phyloP scores from a whole-genome alignment of 257 asterid species.

The Ilex aquifolium region DNA sequence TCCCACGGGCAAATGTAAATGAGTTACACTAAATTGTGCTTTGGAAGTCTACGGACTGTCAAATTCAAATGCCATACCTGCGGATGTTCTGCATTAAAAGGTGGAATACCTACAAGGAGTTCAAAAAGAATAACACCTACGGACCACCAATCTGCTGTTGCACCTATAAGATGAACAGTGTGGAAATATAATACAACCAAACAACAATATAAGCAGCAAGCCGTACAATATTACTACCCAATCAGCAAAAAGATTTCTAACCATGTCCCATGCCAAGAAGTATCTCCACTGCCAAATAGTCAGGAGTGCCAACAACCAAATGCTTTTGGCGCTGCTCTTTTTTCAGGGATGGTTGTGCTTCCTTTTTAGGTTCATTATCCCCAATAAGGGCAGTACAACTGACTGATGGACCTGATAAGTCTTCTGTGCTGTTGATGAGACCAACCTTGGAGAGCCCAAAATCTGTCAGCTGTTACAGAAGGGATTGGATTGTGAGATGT shows the following conservation, averaged over 20 bases:
- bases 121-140: slow-evolving; percentile 87
- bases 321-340: slow-evolving; percentile 69
- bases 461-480: slow-evolving; percentile 86
- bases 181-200: background rate
- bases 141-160: slow-evolving; percentile 99
- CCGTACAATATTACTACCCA: background rate
- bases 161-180: slow-evolving; percentile 38
- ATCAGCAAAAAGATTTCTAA: slow-evolving; percentile 24
- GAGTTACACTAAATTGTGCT: background rate
- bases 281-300: slow-evolving; percentile 98
- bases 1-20: background rate
- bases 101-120: slow-evolving; percentile 84
- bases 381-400: slow-evolving; percentile 43
- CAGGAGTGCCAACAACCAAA: slow-evolving; percentile 94
- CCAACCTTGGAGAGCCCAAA: slow-evolving; percentile 98
- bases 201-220: too few relatives aligned
- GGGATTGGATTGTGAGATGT: slow-evolving; percentile 35
- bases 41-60: too few relatives aligned
- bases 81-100: slow-evolving; percentile 86
- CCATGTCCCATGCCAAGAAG: slow-evolving; percentile 99
- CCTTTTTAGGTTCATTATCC: slow-evolving; percentile 56
- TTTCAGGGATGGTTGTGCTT: slow-evolving; percentile 43
- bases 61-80: slow-evolving; percentile 38
- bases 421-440: slow-evolving; percentile 93
- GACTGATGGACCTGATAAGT: slow-evolving; percentile 79